Evolutionary conservation across 2,329 filamentous ascomycete species (phyloP).

Genomic region (Amylocarpus encephaloides): DNA sequence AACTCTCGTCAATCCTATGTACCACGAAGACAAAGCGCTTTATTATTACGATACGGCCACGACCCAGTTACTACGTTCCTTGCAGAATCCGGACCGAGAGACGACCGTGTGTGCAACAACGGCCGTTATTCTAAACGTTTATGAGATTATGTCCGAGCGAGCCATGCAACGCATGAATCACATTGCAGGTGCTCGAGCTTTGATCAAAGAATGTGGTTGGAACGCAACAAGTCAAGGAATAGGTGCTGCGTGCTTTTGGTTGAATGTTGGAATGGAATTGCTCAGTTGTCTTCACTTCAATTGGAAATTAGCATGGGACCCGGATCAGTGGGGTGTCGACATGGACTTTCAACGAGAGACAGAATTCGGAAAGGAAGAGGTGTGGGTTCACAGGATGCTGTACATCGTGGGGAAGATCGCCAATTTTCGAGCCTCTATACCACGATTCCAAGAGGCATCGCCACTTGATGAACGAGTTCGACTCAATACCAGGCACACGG

Average conservation of each 20-base stretch:
- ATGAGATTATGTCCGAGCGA: conserved; percentile 84
- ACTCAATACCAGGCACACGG: conserved; percentile 57
- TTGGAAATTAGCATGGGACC: conserved; percentile 82
- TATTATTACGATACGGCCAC: conserved; percentile 85
- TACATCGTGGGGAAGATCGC: conserved; percentile 83
- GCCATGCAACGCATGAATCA: conserved; percentile 81
- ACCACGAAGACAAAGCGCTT: conserved; percentile 69
- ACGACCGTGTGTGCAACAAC: conserved; percentile 79
- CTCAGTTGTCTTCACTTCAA: conserved; percentile 81
- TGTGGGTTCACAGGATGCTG: conserved; percentile 84
- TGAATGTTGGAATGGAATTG: conserved; percentile 88
- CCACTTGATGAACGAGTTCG: conserved; percentile 58
- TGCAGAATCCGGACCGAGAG: conserved; percentile 81
- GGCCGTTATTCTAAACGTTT: conserved; percentile 83
- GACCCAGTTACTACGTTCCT: conserved; percentile 63
- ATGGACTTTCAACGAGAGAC: conserved; percentile 59
- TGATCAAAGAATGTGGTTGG: conserved; percentile 89
- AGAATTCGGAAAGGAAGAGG: conserved; percentile 62
- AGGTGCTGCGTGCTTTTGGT: conserved; percentile 86
- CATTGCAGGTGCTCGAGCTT: conserved; percentile 73
- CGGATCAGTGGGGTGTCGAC: conserved; percentile 83
- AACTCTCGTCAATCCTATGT: conserved; percentile 61
- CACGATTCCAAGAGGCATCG: conserved; percentile 52
- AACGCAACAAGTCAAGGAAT: conserved; percentile 72
- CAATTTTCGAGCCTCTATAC: conserved; percentile 71